Percentiles rank a stretch among this genome's conserved stretches.
Evolutionary conservation across 106 monocot species (phyloP).

Genomic region (Phalaenopsis equestris): DNA sequence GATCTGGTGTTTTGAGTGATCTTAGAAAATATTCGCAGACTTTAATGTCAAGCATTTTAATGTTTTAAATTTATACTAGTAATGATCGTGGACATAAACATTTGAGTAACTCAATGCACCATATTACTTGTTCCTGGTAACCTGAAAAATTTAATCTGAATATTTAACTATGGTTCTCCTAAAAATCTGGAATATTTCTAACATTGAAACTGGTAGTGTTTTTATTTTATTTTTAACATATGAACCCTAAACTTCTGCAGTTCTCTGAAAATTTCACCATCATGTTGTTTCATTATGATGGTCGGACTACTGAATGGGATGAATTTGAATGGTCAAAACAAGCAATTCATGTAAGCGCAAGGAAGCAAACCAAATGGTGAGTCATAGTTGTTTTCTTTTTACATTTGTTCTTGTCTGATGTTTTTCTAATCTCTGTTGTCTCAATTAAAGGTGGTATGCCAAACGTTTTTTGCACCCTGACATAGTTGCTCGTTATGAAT

Average conservation of each 20-base stretch:
- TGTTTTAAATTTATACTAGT: not conserved
- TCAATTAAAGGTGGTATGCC: slow-evolving; percentile 41
- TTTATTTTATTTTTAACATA: not conserved
- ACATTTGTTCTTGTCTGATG: not conserved
- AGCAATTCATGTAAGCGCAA: slow-evolving; percentile 45
- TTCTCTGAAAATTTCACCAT: slow-evolving; percentile 58
- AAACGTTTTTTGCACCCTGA: slow-evolving; percentile 58
- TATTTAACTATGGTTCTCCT: not conserved
- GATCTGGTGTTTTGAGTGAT: too few relatives aligned
- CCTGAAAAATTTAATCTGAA: not conserved
- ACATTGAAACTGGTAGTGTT: not conserved
- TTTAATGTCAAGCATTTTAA: not conserved
- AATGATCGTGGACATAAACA: not conserved
- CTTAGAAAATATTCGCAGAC: too few relatives aligned
- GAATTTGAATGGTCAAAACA: slow-evolving; percentile 60
- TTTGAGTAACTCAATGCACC: not conserved
- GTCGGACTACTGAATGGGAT: slow-evolving; percentile 45
- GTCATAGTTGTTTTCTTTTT: not conserved
- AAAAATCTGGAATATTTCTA: not conserved
- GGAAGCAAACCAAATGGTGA: slow-evolving; percentile 55
- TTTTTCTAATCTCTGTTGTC: not conserved
- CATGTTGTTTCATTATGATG: slow-evolving; percentile 57
- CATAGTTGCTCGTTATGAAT: slow-evolving; percentile 44
- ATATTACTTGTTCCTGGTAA: too few relatives aligned
- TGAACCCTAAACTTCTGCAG: slow-evolving; percentile 13